Evolutionary conservation across 140 eudicot species (phyloP).

Genomic region (Bidens hawaiensis): DNA sequence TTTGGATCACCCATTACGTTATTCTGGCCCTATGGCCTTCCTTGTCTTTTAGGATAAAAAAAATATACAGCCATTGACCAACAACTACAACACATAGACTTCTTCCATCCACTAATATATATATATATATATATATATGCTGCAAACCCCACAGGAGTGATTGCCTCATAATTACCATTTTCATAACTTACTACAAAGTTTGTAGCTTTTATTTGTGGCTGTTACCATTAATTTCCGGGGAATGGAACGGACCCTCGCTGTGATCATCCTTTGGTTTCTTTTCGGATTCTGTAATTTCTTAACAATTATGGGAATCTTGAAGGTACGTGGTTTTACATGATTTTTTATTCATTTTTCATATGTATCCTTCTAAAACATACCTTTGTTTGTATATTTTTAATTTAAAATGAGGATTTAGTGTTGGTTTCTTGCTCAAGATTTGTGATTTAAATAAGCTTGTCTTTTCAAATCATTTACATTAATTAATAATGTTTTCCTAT

Average conservation of each 20-base stretch:
- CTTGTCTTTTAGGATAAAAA: conserved; percentile 8
- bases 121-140: not conserved
- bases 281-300: conserved; percentile 26
- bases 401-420: too few relatives aligned
- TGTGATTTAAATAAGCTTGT: too few relatives aligned
- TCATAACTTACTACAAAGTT: not conserved
- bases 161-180: conserved; percentile 4
- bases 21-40: conserved; percentile 4
- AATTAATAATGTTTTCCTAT: too few relatives aligned
- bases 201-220: conserved; percentile 8
- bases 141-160: not conserved
- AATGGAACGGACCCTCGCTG: conserved; percentile 37
- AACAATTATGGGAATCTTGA: conserved; percentile 47
- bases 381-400: too few relatives aligned
- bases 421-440: too few relatives aligned
- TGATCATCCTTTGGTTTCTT: conserved; percentile 39
- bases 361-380: not conserved
- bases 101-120: not conserved
- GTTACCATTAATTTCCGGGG: conserved; percentile 2
- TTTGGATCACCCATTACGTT: not conserved
- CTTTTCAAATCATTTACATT: too few relatives aligned
- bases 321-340: conserved; percentile 32
- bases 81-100: conserved; percentile 6
- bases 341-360: not conserved
- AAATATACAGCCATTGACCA: conserved; percentile 13